phyloP scores from a whole-genome alignment of 495 filamentous ascomycete genomes.

The Cercophora scortea region DNA sequence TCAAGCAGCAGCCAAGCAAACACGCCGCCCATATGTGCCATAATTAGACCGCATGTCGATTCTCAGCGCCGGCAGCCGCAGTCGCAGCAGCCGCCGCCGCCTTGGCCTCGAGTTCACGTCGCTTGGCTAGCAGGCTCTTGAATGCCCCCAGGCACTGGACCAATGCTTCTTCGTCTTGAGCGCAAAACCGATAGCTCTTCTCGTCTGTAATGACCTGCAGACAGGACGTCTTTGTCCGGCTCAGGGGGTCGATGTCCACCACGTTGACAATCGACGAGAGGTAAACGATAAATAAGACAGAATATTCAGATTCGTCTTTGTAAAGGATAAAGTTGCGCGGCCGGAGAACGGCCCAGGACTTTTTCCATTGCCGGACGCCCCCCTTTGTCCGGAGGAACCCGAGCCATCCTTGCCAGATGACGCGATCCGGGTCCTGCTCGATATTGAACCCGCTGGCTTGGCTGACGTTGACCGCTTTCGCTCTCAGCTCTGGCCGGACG shows the following conservation, averaged over 20 bases:
- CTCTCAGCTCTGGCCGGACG: constrained; percentile 2
- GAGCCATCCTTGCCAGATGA: constrained; percentile 88
- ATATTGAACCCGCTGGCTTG: constrained; percentile 47
- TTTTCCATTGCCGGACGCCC: constrained; percentile 92
- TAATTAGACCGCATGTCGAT: background rate
- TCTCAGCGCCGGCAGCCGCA: background rate
- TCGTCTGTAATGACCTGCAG: constrained; percentile 93
- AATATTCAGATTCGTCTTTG: constrained; percentile 89
- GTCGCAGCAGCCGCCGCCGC: constrained; percentile 18
- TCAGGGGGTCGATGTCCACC: constrained; percentile 84
- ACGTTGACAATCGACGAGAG: constrained; percentile 79
- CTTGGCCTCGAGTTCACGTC: constrained; percentile 44
- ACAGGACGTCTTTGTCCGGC: constrained; percentile 75
- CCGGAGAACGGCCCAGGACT: constrained; percentile 86
- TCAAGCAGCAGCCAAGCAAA: background rate
- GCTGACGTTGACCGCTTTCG: constrained; percentile 43
- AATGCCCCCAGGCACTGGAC: constrained; percentile 81
- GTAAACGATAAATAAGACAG: constrained; percentile 72
- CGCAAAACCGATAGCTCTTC: constrained; percentile 83
- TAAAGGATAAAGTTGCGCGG: constrained; percentile 83
- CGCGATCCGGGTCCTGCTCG: constrained; percentile 55
- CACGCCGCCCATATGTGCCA: background rate
- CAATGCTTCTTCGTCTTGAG: constrained; percentile 71
- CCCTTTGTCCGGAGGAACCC: constrained; percentile 77
- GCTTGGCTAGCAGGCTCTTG: constrained; percentile 78